phyloP scores from a whole-genome alignment of 148 eudicot species.

The Rhododendron molle region DNA sequence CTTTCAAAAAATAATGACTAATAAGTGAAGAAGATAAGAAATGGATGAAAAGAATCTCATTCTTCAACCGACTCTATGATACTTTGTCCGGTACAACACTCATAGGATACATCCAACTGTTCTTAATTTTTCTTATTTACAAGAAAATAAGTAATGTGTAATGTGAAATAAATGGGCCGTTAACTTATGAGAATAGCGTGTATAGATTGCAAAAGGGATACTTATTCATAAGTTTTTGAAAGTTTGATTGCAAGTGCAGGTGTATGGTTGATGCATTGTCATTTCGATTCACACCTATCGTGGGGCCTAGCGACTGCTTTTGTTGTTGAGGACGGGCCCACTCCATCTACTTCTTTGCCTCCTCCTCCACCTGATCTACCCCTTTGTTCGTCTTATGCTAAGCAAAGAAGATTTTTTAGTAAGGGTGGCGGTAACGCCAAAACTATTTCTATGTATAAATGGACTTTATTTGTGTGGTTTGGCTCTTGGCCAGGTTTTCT shows the following conservation, averaged over 20 bases:
- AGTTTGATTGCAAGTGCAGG: neutral
- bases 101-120: no score
- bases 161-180: no score
- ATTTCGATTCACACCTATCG: neutral
- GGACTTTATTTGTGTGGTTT: neutral
- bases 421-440: neutral
- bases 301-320: neutral
- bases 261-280: neutral
- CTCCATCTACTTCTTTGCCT: neutral
- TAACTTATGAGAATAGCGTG: no score
- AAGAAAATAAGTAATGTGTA: no score
- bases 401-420: neutral
- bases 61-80: no score
- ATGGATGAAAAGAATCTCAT: no score
- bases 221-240: neutral
- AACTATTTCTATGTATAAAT: no score
- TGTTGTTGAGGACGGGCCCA: neutral
- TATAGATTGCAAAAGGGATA: neutral
- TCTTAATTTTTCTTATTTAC: no score
- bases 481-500: neutral
- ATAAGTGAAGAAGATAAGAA: no score
- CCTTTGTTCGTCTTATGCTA: neutral
- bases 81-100: no score
- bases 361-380: neutral
- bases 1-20: no score